Evolutionary conservation across 441 rosid genomes (phyloP).

Genomic region (Bruguiera hainesii): DNA sequence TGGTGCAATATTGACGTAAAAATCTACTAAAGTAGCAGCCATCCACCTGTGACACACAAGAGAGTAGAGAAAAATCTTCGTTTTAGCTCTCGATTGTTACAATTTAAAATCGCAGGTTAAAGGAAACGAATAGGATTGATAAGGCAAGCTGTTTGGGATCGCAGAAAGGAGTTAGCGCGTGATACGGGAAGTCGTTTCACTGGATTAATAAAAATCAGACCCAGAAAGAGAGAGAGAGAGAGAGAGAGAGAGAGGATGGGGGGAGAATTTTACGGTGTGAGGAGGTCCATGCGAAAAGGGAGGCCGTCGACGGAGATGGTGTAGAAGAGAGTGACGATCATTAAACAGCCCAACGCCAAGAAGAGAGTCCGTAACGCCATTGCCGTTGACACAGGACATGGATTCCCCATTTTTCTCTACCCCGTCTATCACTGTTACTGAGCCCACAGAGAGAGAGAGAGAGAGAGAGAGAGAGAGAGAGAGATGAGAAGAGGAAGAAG

Average conservation of each 20-base stretch:
- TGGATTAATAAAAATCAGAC: no score
- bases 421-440: not conserved
- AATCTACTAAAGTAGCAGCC: slow-evolving; percentile 70
- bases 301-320: slow-evolving; percentile 64
- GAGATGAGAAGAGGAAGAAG: not conserved
- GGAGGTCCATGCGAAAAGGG: slow-evolving; percentile 72
- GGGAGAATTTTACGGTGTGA: slow-evolving; percentile 49
- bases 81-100: no score
- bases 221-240: slow-evolving; percentile 6
- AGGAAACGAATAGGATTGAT: no score
- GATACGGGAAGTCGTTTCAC: not conserved
- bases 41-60: slow-evolving; percentile 55
- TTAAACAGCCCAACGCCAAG: slow-evolving; percentile 38
- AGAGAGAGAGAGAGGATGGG: not conserved
- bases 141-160: no score
- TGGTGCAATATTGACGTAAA: slow-evolving; percentile 53
- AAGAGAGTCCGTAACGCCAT: slow-evolving; percentile 43
- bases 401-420: slow-evolving; percentile 1
- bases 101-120: not conserved
- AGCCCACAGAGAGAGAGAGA: not conserved
- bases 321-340: slow-evolving; percentile 59
- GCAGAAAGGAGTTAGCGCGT: not conserved
- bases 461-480: not conserved
- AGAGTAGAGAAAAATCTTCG: not conserved
- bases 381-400: slow-evolving; percentile 14